Percentiles rank a stretch among this genome's conserved stretches.
phyloP scores from a whole-genome alignment of 495 filamentous ascomycete species.

The Paragyromitra xinjiangensis region DNA sequence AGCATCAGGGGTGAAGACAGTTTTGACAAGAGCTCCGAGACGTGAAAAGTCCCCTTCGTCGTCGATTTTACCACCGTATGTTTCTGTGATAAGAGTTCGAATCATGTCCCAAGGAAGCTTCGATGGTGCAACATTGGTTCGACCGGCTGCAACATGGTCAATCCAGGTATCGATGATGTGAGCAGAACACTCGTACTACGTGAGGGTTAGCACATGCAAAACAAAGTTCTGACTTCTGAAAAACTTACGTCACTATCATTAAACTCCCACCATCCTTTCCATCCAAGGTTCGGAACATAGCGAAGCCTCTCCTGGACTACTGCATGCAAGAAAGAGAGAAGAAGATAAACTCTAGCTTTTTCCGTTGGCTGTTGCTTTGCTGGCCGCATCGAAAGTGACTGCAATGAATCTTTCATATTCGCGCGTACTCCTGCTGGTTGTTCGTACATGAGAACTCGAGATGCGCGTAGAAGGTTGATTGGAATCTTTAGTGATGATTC shows the following conservation, averaged over 20 bases:
- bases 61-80: conserved; percentile 98
- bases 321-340: conserved; percentile 94
- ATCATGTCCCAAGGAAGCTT: conserved; percentile 99
- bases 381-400: conserved; percentile 75
- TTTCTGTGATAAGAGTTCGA: conserved; percentile 87
- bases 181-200: conserved; percentile 93
- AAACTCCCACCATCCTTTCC: conserved; percentile 99
- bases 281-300: conserved; percentile 92
- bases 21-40: conserved; percentile 74
- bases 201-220: conserved; percentile 56
- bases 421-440: conserved; percentile 95
- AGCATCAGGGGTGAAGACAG: conserved; percentile 81
- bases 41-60: conserved; percentile 83
- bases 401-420: conserved; percentile 98
- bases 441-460: conserved; percentile 95
- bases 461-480: conserved; percentile 92
- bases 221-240: conserved; percentile 1
- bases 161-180: conserved; percentile 97
- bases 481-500: conserved; percentile 96
- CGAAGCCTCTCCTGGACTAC: conserved; percentile 95
- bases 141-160: conserved; percentile 77
- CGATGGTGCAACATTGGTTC: conserved; percentile 88
- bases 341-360: conserved; percentile 85
- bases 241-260: conserved; percentile 96
- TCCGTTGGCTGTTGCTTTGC: conserved; percentile 86